phyloP scores from a whole-genome alignment of 1,139 yeast species.

The Yarrowia galli region DNA sequence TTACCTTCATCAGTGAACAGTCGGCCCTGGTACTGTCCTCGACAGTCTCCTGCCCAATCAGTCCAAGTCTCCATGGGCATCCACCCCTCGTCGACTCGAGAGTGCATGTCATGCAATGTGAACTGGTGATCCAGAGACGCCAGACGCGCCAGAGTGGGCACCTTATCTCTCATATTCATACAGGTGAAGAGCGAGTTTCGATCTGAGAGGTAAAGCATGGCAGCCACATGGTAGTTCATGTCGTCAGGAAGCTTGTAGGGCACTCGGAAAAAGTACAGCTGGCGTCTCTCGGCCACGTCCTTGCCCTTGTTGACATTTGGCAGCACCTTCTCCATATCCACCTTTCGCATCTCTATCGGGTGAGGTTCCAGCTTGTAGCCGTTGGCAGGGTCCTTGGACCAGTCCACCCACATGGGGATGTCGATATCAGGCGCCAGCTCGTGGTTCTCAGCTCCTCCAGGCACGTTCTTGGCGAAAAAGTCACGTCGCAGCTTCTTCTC shows the following conservation, averaged over 20 bases:
- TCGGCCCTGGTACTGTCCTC: slow-evolving; percentile 50
- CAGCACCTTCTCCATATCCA: slow-evolving; percentile 43
- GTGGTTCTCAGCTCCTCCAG: slow-evolving; percentile 21
- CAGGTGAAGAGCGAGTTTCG: slow-evolving; percentile 51
- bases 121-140: slow-evolving; percentile 51
- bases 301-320: slow-evolving; percentile 42
- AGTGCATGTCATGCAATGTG: slow-evolving; percentile 47
- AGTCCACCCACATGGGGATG: slow-evolving; percentile 44
- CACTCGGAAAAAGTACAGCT: slow-evolving; percentile 47
- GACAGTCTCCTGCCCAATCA: slow-evolving; percentile 47
- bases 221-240: slow-evolving; percentile 48
- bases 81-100: slow-evolving; percentile 47
- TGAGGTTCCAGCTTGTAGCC: slow-evolving; percentile 44
- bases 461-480: slow-evolving; percentile 16
- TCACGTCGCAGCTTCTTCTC: slow-evolving; percentile 9
- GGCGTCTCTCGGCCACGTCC: slow-evolving; percentile 44
- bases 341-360: slow-evolving; percentile 49
- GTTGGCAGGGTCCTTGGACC: slow-evolving; percentile 42
- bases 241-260: slow-evolving; percentile 41
- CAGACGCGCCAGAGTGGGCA: slow-evolving; percentile 43
- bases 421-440: slow-evolving; percentile 49
- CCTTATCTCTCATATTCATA: slow-evolving; percentile 46
- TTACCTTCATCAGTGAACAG: slow-evolving; percentile 45
- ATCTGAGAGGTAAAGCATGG: slow-evolving; percentile 49
- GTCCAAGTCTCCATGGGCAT: slow-evolving; percentile 50